A percentile compares a stretch with the other conserved stretches of the same genome.
Evolutionary conservation across 805 yeast genomes (phyloP).

Genomic region (Candida boleticola): DNA sequence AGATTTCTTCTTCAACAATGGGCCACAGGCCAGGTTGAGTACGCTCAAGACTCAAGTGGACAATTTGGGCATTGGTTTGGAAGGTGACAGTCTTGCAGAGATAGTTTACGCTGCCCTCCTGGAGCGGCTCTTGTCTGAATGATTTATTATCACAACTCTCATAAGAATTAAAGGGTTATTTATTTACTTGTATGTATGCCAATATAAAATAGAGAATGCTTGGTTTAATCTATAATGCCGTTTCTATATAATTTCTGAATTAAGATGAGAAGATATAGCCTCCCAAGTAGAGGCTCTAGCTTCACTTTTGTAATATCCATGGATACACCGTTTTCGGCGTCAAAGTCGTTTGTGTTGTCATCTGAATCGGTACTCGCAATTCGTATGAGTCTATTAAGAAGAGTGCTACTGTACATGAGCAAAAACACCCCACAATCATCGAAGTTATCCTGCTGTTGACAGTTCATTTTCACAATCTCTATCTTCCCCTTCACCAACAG

Average conservation of each 20-base stretch:
- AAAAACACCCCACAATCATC: conserved; percentile 62
- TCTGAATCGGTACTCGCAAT: conserved; percentile 7
- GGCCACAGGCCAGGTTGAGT: conserved; percentile 5
- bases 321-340: conserved; percentile 25
- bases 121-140: conserved; percentile 19
- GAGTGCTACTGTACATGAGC: conserved; percentile 38
- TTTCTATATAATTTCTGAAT: not conserved
- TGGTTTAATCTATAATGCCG: no score
- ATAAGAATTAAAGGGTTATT: no score
- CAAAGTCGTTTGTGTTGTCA: conserved; percentile 2
- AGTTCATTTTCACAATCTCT: conserved; percentile 27
- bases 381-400: conserved; percentile 24
- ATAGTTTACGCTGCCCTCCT: conserved; percentile 24
- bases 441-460: conserved; percentile 64
- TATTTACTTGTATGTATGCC: no score
- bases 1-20: conserved; percentile 23
- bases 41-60: conserved; percentile 5
- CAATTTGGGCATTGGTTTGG: conserved; percentile 12
- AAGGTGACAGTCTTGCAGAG: conserved; percentile 27
- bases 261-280: conserved; percentile 33
- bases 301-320: conserved; percentile 39
- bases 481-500: conserved; percentile 22
- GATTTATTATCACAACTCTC: no score
- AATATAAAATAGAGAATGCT: no score
- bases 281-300: conserved; percentile 48